Percentiles rank a stretch among this genome's conserved stretches.
phyloP scores from a whole-genome alignment of 495 filamentous ascomycete species.

The Thermothielavioides terrestris region DNA sequence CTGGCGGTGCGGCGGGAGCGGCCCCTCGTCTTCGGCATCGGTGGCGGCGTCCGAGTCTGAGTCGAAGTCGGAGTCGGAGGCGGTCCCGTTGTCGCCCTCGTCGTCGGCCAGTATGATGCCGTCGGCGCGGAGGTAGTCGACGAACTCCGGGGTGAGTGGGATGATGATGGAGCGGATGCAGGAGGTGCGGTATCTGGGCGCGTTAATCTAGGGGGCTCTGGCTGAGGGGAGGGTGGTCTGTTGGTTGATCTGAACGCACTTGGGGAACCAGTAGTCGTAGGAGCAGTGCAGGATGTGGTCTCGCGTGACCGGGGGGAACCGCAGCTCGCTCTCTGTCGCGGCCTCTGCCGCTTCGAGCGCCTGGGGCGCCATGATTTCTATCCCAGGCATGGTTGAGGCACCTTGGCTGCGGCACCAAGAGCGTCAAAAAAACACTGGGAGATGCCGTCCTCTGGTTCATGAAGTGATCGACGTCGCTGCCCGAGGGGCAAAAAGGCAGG shows the following conservation, averaged over 20 bases:
- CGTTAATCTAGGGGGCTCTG: conserved; percentile 20
- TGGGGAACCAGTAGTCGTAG: conserved; percentile 82
- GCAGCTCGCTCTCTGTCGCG: conserved; percentile 33
- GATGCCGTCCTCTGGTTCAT: too few relatives aligned
- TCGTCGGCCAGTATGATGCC: conserved; percentile 20
- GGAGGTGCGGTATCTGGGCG: conserved; percentile 57
- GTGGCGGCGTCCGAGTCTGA: conserved; percentile 16
- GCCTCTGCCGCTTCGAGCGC: too few relatives aligned
- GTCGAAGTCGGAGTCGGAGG: conserved; percentile 34
- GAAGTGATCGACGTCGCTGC: background rate
- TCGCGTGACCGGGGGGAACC: conserved; percentile 73
- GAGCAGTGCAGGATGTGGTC: conserved; percentile 90
- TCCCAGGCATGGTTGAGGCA: conserved; percentile 22
- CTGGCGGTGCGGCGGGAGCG: conserved; percentile 21
- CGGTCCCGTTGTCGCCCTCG: conserved; percentile 12
- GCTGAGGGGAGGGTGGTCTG: too few relatives aligned
- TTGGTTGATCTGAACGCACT: too few relatives aligned
- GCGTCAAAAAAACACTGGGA: too few relatives aligned
- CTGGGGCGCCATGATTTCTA: conserved; percentile 15
- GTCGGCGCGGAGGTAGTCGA: conserved; percentile 36
- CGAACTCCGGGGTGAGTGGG: conserved; percentile 62
- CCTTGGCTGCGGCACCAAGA: background rate
- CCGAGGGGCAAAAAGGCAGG: background rate
- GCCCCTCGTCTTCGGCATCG: conserved; percentile 23
- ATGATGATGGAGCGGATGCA: conserved; percentile 80